phyloP scores from a whole-genome alignment of 2,329 filamentous ascomycete species.

The Rutstroemia sp. region DNA sequence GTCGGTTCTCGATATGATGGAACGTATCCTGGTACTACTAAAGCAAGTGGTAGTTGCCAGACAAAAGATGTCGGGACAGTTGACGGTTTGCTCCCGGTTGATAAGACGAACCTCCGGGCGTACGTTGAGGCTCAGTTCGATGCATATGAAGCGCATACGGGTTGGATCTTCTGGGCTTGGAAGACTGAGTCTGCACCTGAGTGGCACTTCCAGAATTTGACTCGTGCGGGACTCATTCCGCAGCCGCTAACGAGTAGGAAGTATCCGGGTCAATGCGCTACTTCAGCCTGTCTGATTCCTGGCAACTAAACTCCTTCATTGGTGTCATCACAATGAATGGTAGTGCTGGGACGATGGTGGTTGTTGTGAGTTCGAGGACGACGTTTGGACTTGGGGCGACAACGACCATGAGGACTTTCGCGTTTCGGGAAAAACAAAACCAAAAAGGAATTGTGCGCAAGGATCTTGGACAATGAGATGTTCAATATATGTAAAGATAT shows the following conservation, averaged over 20 bases:
- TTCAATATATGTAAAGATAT: not conserved
- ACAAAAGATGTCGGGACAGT: conserved; percentile 41
- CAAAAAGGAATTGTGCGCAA: no score
- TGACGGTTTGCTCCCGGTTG: conserved; percentile 29
- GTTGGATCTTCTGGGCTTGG: conserved; percentile 39
- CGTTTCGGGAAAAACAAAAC: no score
- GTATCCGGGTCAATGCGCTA: conserved; percentile 23
- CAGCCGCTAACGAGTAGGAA: conserved; percentile 30
- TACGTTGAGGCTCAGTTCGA: conserved; percentile 38
- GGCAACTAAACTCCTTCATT: conserved; percentile 14
- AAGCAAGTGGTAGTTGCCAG: no score
- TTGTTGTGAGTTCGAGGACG: no score
- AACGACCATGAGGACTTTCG: no score
- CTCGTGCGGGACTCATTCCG: conserved; percentile 34
- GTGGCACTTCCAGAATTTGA: conserved; percentile 35
- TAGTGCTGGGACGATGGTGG: no score
- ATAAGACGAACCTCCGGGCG: conserved; percentile 29
- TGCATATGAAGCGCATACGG: conserved; percentile 33
- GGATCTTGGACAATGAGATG: not conserved
- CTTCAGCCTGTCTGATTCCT: conserved; percentile 22
- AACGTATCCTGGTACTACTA: conserved; percentile 29
- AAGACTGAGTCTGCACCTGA: conserved; percentile 34
- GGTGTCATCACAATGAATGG: no score
- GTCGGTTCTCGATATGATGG: conserved; percentile 48
- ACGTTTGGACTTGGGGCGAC: not conserved